phyloP scores from a whole-genome alignment of 257 asterid genomes.

The Nyctanthes arbortristis region DNA sequence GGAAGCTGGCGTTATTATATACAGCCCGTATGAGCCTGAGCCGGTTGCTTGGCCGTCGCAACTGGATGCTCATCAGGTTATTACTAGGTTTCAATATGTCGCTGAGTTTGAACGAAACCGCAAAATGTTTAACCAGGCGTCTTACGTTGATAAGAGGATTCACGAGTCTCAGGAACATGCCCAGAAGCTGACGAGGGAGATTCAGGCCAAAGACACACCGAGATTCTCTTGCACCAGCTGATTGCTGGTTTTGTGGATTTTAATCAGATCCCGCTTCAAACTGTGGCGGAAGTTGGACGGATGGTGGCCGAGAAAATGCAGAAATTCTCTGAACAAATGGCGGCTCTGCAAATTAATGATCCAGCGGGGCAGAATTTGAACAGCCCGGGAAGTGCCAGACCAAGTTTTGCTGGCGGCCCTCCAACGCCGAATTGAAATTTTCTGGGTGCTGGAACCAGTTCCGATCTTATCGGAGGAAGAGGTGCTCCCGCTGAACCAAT shows the following conservation, averaged over 20 bases:
- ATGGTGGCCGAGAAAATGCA: slow-evolving; percentile 31
- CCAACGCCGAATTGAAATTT: no score
- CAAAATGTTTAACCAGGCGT: slow-evolving; percentile 39
- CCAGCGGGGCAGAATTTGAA: no score
- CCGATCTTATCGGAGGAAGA: no score
- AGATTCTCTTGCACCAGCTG: slow-evolving; percentile 30
- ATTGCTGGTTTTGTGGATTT: slow-evolving; percentile 25
- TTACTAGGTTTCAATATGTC: slow-evolving; percentile 26
- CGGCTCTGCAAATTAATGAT: no score
- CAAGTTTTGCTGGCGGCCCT: no score
- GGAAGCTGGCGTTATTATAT: slow-evolving; percentile 42
- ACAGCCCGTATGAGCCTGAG: slow-evolving; percentile 36
- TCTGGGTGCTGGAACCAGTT: no score
- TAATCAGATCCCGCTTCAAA: slow-evolving; percentile 20
- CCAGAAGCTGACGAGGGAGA: slow-evolving; percentile 30
- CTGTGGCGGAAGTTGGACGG: slow-evolving; percentile 35
- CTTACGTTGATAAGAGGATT: slow-evolving; percentile 28
- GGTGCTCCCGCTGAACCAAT: no score
- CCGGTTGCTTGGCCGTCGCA: slow-evolving; percentile 53
- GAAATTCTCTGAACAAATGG: slow-evolving; percentile 15
- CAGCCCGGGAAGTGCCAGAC: no score
- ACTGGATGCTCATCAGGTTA: slow-evolving; percentile 29
- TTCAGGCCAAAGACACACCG: slow-evolving; percentile 29
- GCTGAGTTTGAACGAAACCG: slow-evolving; percentile 33
- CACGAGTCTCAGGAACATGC: slow-evolving; percentile 20